Percentiles rank a stretch among this genome's conserved stretches.
phyloP scores from a whole-genome alignment of 2,329 filamentous ascomycete genomes.

The Colletotrichum lentis region DNA sequence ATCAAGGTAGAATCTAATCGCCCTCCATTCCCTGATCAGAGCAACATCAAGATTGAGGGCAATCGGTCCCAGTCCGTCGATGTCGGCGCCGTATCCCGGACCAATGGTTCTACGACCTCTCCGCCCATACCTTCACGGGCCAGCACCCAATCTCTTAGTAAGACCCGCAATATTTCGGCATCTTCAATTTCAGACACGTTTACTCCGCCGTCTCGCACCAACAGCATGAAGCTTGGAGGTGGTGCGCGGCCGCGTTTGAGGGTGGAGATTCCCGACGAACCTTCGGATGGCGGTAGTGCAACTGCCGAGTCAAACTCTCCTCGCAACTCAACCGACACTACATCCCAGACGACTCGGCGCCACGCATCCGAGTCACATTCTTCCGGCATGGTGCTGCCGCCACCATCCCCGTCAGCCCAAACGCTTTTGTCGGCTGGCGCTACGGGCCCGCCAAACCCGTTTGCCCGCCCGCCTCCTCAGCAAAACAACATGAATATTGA shows the following conservation, averaged over 20 bases:
- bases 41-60: constrained; percentile 40
- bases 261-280: constrained; percentile 93
- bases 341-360: constrained; percentile 62
- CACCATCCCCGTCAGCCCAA: constrained; percentile 88
- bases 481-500: constrained; percentile 61
- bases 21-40: constrained; percentile 37
- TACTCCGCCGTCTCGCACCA: constrained; percentile 78
- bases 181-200: constrained; percentile 73
- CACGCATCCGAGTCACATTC: constrained; percentile 63
- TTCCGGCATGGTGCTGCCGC: constrained; percentile 79
- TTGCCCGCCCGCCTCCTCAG: constrained; percentile 85
- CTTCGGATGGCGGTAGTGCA: constrained; percentile 77
- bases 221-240: constrained; percentile 72
- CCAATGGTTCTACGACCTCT: constrained; percentile 59
- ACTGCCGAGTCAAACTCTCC: constrained; percentile 76
- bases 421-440: constrained; percentile 89
- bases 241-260: constrained; percentile 83
- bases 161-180: constrained; percentile 60
- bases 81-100: constrained; percentile 62
- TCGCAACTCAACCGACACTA: constrained; percentile 65
- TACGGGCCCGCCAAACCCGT: constrained; percentile 92
- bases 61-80: constrained; percentile 72
- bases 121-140: constrained; percentile 62
- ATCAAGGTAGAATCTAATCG: constrained; percentile 49
- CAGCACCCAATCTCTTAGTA: constrained; percentile 59